Base-by-base conservation (phyloP, 106 monocot genomes). In the Posidonia australis region DNA sequence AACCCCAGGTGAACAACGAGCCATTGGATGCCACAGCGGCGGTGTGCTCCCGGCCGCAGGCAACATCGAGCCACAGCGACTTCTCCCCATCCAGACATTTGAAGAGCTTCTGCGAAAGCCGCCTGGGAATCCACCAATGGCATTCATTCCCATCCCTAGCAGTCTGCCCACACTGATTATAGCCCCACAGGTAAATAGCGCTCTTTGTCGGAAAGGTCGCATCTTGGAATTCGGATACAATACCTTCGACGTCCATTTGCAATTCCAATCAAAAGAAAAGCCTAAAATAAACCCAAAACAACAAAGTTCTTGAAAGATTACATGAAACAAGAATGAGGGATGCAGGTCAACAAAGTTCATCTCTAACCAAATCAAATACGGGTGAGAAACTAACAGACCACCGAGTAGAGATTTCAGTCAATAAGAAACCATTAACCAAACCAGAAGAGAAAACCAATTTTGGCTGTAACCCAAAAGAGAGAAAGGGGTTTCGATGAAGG, bases 41-140 rank as follows among this genome's bases (percentile, higher is more conserved):
- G 63, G 96, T 98, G 63, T 98, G 96, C 54, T 84, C 96, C 28
- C 84, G 82, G 49, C 96, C 96, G 25, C 96, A 98, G 22, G 90
- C 86, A 26, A 98, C 67, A 60, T 98, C 96, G n/a, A 87, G 28
- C 90, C 96, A 98, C 12, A 79, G 69, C 44, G 79, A 43, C 36
- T 75, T 86, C 70, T 73, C 67, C 11, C 52, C 62, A 14, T 68
- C 62, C 0, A 68, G 13, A n/a, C 61, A 56, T 12, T 70, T 66
- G 44, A 86, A 90, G 41, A 90, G 71, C 54, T 74, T 70, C 12
- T 67, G 60, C 0, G 86, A 46, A 1, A 94, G 86, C n/a, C 76
- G 72, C 72, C 74, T 86, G 0, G 93, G 93, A 46, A 98, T 85
- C 75, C 90, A 80, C 69, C 84, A 48, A 64, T 83, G 76, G 48